These are phyloP conservation scores for Colletotrichum kahawae DNA, from an alignment of 2,329 filamentous ascomycete genomes.

Conservation along the genomic window DNA sequence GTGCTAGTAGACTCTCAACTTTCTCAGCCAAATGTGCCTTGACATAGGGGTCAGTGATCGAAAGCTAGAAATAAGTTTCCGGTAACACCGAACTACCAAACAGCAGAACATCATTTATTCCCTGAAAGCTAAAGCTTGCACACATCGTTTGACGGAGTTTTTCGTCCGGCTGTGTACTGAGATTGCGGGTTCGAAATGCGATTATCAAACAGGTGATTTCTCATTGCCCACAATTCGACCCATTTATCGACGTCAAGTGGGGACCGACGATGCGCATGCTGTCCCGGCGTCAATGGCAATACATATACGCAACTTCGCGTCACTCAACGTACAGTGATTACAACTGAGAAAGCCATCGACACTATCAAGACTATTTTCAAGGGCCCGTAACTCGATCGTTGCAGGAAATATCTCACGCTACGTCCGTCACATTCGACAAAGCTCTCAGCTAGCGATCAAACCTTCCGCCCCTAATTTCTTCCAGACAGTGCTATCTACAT, in stretches of 20 bases:
- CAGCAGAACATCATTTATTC: background rate
- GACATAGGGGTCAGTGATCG: background rate
- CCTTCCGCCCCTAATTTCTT: background rate
- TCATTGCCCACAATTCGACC: background rate
- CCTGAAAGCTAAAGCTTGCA: background rate
- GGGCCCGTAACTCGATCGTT: background rate
- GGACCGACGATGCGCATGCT: background rate
- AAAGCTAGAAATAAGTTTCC: accelerated
- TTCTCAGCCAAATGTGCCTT: background rate
- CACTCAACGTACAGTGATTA: background rate
- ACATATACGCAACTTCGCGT: background rate
- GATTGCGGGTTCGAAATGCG: background rate
- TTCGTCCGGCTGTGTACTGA: background rate
- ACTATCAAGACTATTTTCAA: background rate
- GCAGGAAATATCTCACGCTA: background rate
- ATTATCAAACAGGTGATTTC: background rate
- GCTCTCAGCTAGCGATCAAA: background rate
- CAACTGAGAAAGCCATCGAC: background rate
- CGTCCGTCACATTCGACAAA: background rate
- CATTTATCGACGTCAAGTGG: background rate
- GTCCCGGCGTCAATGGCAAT: background rate
- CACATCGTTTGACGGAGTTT: background rate
- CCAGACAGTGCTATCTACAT: background rate
- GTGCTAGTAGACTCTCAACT: background rate
- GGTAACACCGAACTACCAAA: accelerated